Conservation (phyloP, 306 rosid species). For the Lathyrus tuberosus region DNA sequence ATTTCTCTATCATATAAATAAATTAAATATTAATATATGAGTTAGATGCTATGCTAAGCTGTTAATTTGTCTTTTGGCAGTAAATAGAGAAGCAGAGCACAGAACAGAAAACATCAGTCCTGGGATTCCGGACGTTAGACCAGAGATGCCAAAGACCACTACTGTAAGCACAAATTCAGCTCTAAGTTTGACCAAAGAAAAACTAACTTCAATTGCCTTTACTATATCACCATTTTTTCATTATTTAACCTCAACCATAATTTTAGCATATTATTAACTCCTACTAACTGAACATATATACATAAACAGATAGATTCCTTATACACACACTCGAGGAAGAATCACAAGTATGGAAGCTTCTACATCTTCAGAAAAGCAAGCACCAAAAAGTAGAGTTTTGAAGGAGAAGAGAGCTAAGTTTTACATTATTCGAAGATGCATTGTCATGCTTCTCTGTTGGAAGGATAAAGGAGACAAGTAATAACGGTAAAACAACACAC, state of each 20-base stretch:
- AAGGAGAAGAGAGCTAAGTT: conserved; percentile 57
- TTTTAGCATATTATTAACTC: conserved; percentile 13
- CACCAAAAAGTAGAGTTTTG: conserved; percentile 45
- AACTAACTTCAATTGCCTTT: conserved; percentile 39
- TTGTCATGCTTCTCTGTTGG: conserved; percentile 59
- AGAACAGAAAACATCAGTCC: conserved; percentile 52
- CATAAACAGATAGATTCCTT: conserved; percentile 11
- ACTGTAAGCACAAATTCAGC: conserved; percentile 49
- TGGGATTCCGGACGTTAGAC: conserved; percentile 59
- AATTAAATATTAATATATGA: conserved; percentile 5
- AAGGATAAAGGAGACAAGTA: conserved; percentile 48
- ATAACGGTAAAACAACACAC: conserved; percentile 32
- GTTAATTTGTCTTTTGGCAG: conserved; percentile 48
- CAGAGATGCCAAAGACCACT: conserved; percentile 47
- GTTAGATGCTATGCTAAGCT: conserved; percentile 32
- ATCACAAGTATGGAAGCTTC: conserved; percentile 42
- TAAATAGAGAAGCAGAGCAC: conserved; percentile 51
- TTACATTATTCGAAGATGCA: conserved; percentile 53
- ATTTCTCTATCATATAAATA: conserved; percentile 10
- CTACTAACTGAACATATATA: conserved; percentile 14
- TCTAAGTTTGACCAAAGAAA: conserved; percentile 50
- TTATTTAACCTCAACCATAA: conserved; percentile 33
- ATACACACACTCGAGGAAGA: conserved; percentile 19
- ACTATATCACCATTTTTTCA: conserved; percentile 35
- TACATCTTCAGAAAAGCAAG: conserved; percentile 44